Base-by-base conservation (phyloP, 306 rosid species). In the Pyrus bretschneideri region DNA sequence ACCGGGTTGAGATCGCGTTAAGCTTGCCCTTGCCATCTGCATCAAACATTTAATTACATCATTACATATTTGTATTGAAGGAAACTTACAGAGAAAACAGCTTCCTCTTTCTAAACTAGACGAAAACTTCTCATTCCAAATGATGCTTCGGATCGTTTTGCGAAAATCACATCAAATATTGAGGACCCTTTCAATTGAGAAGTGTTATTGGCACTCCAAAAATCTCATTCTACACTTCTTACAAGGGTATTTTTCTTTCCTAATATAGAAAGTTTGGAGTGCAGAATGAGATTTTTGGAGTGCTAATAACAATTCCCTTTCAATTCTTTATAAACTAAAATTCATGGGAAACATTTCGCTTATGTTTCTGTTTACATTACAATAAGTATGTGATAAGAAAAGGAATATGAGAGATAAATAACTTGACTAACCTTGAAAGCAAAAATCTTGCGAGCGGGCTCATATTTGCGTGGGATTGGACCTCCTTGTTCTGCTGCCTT, bases 1-100 rank as follows among this genome's bases (percentile, higher is more conserved):
- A 96, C 75, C 73, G 87, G 88, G 80, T 83, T 89, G 74, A 91
- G 85, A 92, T 96, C 94, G 65, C 89, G 52, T 21, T 96, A 89
- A 74, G 82, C 89, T 87, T 88, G 98, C 67, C 99, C 98, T 81
- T 92, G 99, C 99, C 99, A 96, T 92, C 99, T 96, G 96, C 81
- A 59, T 62, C 80, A 87, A 80, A 85, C 80, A 60, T 46, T 51
- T 25, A 9, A 70, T 21, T 51, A 27, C 17, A 59, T 10, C 59
- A 74, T 61, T 63, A 74, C 42, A 74, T 62, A 40, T 40, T 17
- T 58, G 69, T 17, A 27, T 59, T 17, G 22, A 42, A 38, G 45
- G 31, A 45, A 19, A 17, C 25, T 23, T n/a, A 10, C 9, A 4
- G 10, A 40, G 33, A 35, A 38, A 21, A 5, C 22, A 25, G 25